These are phyloP conservation scores for Microbotryum violaceum DNA, from an alignment of 1,284 basidiomycete species.

Conservation along the genomic window DNA sequence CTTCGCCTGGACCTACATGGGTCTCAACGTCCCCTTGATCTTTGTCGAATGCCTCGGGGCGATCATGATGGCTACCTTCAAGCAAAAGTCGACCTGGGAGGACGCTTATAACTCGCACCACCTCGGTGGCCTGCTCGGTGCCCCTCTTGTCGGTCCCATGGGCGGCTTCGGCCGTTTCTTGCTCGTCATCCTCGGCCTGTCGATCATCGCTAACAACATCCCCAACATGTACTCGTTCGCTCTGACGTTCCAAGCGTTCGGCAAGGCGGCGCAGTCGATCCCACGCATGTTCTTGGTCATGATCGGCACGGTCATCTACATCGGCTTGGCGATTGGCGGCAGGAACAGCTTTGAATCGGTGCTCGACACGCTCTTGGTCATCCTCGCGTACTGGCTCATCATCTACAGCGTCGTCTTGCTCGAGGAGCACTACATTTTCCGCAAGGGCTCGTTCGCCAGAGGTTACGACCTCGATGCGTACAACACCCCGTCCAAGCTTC, in stretches of 20 bases:
- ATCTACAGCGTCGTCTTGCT: conserved; percentile 41
- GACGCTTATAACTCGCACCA: conserved; percentile 51
- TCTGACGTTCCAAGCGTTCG: conserved; percentile 39
- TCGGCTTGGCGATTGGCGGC: conserved; percentile 40
- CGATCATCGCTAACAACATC: conserved; percentile 40
- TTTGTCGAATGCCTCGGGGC: conserved; percentile 41
- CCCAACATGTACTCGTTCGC: conserved; percentile 39
- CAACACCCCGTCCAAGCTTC: conserved; percentile 34
- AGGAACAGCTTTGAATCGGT: conserved; percentile 38
- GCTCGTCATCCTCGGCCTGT: conserved; percentile 37
- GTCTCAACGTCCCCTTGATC: conserved; percentile 52
- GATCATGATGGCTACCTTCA: conserved; percentile 52
- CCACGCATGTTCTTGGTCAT: conserved; percentile 41
- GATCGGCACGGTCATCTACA: conserved; percentile 35
- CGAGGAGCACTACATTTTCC: conserved; percentile 44
- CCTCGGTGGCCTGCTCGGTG: conserved; percentile 48
- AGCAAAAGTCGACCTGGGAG: conserved; percentile 51
- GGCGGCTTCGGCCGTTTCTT: conserved; percentile 34
- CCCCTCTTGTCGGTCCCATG: conserved; percentile 34
- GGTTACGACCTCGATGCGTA: conserved; percentile 40
- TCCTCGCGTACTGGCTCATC: conserved; percentile 41
- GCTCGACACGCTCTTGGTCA: conserved; percentile 34
- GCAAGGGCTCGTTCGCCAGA: conserved; percentile 35
- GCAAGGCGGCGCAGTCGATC: conserved; percentile 38
- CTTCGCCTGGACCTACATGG: conserved; percentile 58